phyloP scores from a whole-genome alignment of 805 yeast species.

The Ascoidea asiatica region DNA sequence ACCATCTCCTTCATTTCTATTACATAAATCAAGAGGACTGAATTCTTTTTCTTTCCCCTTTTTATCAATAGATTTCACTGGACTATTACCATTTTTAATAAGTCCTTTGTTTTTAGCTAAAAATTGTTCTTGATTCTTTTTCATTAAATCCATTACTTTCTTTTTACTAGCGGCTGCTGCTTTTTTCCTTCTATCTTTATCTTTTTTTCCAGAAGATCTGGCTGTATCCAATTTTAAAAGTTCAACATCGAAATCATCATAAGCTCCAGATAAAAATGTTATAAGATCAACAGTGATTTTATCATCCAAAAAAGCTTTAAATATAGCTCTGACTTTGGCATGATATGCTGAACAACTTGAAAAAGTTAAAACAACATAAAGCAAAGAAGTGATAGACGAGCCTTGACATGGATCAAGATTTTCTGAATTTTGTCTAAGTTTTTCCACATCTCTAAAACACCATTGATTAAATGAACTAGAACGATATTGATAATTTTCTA shows the following conservation, averaged over 20 bases:
- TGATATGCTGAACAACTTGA: constrained; percentile 30
- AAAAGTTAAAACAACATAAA: constrained; percentile 27
- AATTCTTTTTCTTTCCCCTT: not conserved
- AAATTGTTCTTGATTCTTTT: not conserved
- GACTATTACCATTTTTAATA: constrained; percentile 4
- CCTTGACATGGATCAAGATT: constrained; percentile 24
- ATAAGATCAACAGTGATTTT: constrained; percentile 8
- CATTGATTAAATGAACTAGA: constrained; percentile 17
- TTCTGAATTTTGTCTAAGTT: constrained; percentile 24
- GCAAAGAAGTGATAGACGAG: constrained; percentile 20
- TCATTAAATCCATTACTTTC: not conserved
- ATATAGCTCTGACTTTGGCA: constrained; percentile 44
- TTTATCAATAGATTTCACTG: too few species aligned
- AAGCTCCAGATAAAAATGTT: not conserved
- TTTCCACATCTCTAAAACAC: constrained; percentile 8
- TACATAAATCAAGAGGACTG: not conserved
- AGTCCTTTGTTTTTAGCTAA: not conserved
- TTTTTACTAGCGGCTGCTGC: not conserved
- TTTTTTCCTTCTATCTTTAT: not conserved
- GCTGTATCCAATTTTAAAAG: not conserved
- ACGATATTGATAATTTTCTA: constrained; percentile 25
- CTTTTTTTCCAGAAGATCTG: not conserved
- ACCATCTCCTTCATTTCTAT: not conserved
- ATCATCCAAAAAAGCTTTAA: constrained; percentile 17
- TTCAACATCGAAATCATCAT: not conserved